Evolutionary conservation across 2,329 filamentous ascomycete species (phyloP).

Genomic region (Cladophialophora carrionii): DNA sequence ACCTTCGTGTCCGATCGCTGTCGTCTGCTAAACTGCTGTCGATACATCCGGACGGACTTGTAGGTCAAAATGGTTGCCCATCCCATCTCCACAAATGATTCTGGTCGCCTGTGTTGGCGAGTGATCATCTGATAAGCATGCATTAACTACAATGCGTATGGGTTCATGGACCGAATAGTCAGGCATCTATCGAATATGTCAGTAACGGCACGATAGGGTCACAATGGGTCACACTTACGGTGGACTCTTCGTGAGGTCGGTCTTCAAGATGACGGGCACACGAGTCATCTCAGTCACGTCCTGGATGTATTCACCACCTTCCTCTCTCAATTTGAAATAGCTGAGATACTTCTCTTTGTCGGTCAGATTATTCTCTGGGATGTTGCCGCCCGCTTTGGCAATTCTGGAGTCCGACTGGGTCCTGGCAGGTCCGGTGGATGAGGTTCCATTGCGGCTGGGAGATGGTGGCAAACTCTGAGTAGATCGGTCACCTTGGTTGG

Average conservation of each 20-base stretch:
- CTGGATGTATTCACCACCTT: slow-evolving; percentile 94
- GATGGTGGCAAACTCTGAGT: slow-evolving; percentile 96
- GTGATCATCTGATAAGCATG: slow-evolving; percentile 9
- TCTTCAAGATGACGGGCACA: slow-evolving; percentile 97
- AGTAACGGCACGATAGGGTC: slow-evolving; percentile 29
- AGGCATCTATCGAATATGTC: slow-evolving; percentile 48
- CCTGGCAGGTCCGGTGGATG: slow-evolving; percentile 72
- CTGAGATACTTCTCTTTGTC: slow-evolving; percentile 97
- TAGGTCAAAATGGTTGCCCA: slow-evolving; percentile 1
- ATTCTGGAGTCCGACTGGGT: slow-evolving; percentile 95
- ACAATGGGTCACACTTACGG: slow-evolving; percentile 70
- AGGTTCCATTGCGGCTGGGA: slow-evolving; percentile 73
- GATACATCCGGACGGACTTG: not conserved
- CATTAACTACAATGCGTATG: slow-evolving; percentile 51
- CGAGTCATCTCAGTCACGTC: slow-evolving; percentile 97
- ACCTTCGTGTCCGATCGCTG: slow-evolving; percentile 9
- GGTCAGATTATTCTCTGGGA: slow-evolving; percentile 75
- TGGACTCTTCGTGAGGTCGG: slow-evolving; percentile 96
- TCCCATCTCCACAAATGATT: slow-evolving; percentile 1
- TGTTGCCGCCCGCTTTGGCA: slow-evolving; percentile 66
- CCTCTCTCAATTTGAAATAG: slow-evolving; percentile 85
- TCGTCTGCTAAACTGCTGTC: slow-evolving; percentile 14
- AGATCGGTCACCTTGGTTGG: slow-evolving; percentile 71
- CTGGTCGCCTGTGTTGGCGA: not conserved
- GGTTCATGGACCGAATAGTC: slow-evolving; percentile 57